Conservation (phyloP, 768 basidiomycete genomes). For the Cyclocybe aegerita region DNA sequence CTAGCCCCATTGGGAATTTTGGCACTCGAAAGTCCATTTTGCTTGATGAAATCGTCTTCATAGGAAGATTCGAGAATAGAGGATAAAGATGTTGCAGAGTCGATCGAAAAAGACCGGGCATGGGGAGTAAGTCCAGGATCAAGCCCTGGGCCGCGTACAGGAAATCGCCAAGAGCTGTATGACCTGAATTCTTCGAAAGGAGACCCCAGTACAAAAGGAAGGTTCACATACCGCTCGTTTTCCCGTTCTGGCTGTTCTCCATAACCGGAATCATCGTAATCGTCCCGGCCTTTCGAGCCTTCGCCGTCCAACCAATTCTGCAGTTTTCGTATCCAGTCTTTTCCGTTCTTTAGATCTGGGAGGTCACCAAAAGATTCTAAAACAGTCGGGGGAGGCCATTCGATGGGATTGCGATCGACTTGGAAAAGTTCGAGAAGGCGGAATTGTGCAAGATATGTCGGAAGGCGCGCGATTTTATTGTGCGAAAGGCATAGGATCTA, state of each 20-base stretch:
- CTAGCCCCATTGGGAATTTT: slow-evolving; percentile 13
- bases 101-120: slow-evolving; percentile 59
- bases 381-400: slow-evolving; percentile 80
- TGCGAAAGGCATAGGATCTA: slow-evolving; percentile 86
- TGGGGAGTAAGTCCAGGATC: slow-evolving; percentile 46
- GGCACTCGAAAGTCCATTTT: slow-evolving; percentile 1
- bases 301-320: slow-evolving; percentile 76
- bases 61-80: slow-evolving; percentile 41
- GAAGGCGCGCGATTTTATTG: slow-evolving; percentile 82
- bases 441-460: slow-evolving; percentile 76
- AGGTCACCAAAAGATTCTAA: slow-evolving; percentile 42
- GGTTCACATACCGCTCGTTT: slow-evolving; percentile 31
- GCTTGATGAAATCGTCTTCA: slow-evolving; percentile 12
- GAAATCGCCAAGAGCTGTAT: slow-evolving; percentile 43
- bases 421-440: slow-evolving; percentile 74
- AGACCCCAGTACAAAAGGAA: slow-evolving; percentile 15
- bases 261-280: slow-evolving; percentile 50
- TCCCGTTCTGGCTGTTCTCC: slow-evolving; percentile 47
- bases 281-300: slow-evolving; percentile 26
- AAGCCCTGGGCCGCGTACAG: slow-evolving; percentile 31
- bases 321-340: slow-evolving; percentile 69
- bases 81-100: slow-evolving; percentile 54
- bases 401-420: slow-evolving; percentile 88
- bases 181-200: slow-evolving; percentile 8
- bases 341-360: slow-evolving; percentile 52